Percentiles rank a stretch among this genome's conserved stretches.
These are phyloP conservation scores for Oenanthe sinensis DNA, from an alignment of 129 eudicot species.

Conservation along the genomic window DNA sequence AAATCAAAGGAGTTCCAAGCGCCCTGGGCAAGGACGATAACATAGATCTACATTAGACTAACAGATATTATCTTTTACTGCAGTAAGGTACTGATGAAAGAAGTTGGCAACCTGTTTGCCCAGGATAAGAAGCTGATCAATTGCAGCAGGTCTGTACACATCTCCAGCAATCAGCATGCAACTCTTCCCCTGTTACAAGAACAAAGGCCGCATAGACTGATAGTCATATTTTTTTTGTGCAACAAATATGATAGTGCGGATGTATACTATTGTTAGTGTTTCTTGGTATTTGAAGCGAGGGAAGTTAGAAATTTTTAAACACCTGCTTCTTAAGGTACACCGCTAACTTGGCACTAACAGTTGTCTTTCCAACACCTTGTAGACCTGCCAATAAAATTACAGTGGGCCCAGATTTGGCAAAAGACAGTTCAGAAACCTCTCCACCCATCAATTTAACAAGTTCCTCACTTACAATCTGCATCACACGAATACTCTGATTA, in stretches of 20 bases:
- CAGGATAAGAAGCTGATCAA: constrained; percentile 87
- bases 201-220: background rate
- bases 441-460: constrained; percentile 97
- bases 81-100: background rate
- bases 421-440: constrained; percentile 80
- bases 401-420: constrained; percentile 73
- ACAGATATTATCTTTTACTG: constrained; percentile 1
- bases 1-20: background rate
- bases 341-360: constrained; percentile 90
- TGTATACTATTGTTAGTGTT: background rate
- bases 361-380: constrained; percentile 99
- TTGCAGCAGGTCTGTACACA: constrained; percentile 97
- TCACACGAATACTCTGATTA: background rate
- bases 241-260: background rate
- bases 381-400: constrained; percentile 89
- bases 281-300: background rate
- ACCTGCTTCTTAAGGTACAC: constrained; percentile 90
- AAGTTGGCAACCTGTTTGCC: constrained; percentile 61
- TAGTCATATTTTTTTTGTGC: constrained; percentile 4
- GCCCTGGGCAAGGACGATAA: background rate
- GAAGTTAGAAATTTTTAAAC: constrained; percentile 6
- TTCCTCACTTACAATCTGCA: constrained; percentile 84
- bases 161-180: constrained; percentile 99
- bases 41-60: background rate
- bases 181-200: constrained; percentile 70